Evolutionary conservation across 2,329 filamentous ascomycete species (phyloP), one percentile per base, ranked within the genome.

Genomic region (Xylariaceae sp.): DNA sequence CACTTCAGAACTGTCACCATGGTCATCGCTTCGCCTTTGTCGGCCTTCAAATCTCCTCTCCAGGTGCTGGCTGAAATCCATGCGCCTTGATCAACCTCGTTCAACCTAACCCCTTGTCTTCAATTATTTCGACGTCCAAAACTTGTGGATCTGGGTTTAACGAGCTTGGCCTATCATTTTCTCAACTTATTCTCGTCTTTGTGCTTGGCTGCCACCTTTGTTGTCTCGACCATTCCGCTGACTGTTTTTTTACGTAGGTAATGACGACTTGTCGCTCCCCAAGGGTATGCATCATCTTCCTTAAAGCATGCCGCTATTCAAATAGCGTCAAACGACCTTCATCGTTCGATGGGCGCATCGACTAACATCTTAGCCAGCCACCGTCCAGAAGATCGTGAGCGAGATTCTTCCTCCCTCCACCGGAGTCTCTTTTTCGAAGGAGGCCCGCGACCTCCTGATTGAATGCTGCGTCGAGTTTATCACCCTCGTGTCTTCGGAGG

Each of bases 401-500:
- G 94, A 99, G 74, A 97, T 99, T 69, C 83, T 99, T 1, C 87
- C 91, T 1, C 78, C 88, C 0, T 85, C 88, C 53, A 77, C 74
- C 11, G 90, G 91, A 54, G 84, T 96, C 63, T 88, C 89, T 1
- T 97, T 97, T 73, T 90, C 92, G 49, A 97, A 96, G 74, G 94
- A 99, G 70, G 92, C 93, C 10, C 88, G 94, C 61, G 94, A 99
- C 72, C 82, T 97, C 2, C 82, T 99, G 55, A 99, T 99, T 70
- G 94, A 97, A 78, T 97, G 94, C 78, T 99, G 94, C 72, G 93
- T 99, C 70, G 94, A 99, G 75, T 99, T 99, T 75, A 97, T 99
- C 75, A 97, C 94, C 15, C 85, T 99, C 70, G 89, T 99, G 68
- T 97, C 92, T n/a, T 96, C 91, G 52, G 93, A 99, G 78, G 94